Conservation (phyloP, 768 basidiomycete genomes). For the Tylopilus intermedius region DNA sequence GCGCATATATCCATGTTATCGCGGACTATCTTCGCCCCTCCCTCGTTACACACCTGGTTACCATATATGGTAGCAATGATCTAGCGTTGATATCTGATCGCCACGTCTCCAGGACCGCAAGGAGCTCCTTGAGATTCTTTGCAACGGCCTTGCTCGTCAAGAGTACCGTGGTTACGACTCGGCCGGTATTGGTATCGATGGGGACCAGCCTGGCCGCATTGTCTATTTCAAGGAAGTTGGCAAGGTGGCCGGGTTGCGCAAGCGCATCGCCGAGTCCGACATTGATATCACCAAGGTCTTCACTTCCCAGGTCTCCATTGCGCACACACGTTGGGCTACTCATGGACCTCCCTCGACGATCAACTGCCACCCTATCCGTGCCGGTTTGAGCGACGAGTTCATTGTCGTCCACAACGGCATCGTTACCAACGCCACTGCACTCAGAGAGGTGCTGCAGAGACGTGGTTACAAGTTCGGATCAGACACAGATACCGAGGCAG, state of each 20-base stretch:
- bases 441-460: constrained; percentile 90
- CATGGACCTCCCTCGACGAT: constrained; percentile 83
- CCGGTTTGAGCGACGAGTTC: constrained; percentile 78
- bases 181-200: constrained; percentile 87
- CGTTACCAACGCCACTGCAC: constrained; percentile 88
- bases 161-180: constrained; percentile 99
- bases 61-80: constrained; percentile 18
- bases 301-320: constrained; percentile 89
- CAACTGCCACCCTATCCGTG: constrained; percentile 95
- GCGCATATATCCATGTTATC: constrained; percentile 9
- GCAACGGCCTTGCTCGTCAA: constrained; percentile 86
- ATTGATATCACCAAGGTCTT: constrained; percentile 73
- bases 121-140: constrained; percentile 86
- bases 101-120: constrained; percentile 62
- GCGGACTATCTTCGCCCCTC: neutral
- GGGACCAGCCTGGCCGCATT: constrained; percentile 73
- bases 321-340: constrained; percentile 99
- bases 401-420: constrained; percentile 97
- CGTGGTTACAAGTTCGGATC: constrained; percentile 90
- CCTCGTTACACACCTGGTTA: constrained; percentile 2
- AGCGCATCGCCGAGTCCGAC: constrained; percentile 71
- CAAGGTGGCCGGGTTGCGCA: constrained; percentile 89
- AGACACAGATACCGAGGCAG: constrained; percentile 97
- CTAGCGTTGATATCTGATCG: constrained; percentile 10
- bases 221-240: constrained; percentile 96